Evolutionary conservation across 1,284 basidiomycete genomes (phyloP).

Genomic region (Gymnopus androsaceus): DNA sequence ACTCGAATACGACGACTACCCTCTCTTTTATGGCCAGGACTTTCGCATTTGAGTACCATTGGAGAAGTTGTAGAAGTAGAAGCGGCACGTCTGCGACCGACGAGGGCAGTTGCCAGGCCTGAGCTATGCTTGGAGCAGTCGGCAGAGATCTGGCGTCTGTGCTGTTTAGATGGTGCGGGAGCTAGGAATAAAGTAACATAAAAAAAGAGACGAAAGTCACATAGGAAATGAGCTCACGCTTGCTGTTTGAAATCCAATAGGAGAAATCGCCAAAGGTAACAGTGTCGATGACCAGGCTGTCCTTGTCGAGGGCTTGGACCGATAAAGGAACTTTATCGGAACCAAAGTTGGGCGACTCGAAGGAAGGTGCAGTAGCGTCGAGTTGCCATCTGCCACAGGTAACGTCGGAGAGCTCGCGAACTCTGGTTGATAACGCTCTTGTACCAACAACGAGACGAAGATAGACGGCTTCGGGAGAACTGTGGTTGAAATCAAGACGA

Average conservation of each 20-base stretch:
- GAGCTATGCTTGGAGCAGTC: slow-evolving; percentile 25
- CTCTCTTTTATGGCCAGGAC: slow-evolving; percentile 25
- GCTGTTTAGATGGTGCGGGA: neutral
- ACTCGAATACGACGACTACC: slow-evolving; percentile 44
- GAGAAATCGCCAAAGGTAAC: slow-evolving; percentile 71
- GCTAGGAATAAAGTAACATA: slow-evolving; percentile 6
- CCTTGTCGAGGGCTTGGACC: slow-evolving; percentile 61
- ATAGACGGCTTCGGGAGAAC: slow-evolving; percentile 48
- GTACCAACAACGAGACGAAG: slow-evolving; percentile 69
- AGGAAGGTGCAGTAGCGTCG: slow-evolving; percentile 53
- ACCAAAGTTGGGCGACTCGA: slow-evolving; percentile 32
- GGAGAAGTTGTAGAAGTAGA: slow-evolving; percentile 22
- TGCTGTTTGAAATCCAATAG: slow-evolving; percentile 48
- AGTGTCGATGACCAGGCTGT: slow-evolving; percentile 58
- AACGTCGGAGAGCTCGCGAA: slow-evolving; percentile 46
- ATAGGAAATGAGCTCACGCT: slow-evolving; percentile 35
- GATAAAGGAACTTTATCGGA: slow-evolving; percentile 50
- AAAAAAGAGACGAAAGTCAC: slow-evolving; percentile 10
- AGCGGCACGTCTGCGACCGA: slow-evolving; percentile 33
- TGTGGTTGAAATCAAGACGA: slow-evolving; percentile 57
- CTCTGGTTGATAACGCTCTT: slow-evolving; percentile 59
- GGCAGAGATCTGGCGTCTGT: slow-evolving; percentile 10
- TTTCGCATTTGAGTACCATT: slow-evolving; percentile 9
- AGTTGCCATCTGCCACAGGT: slow-evolving; percentile 60
- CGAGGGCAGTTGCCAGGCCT: neutral